Evolutionary conservation across 306 rosid species (phyloP), one percentile per base, ranked within the genome.

Genomic region (Lathyrus sativus): DNA sequence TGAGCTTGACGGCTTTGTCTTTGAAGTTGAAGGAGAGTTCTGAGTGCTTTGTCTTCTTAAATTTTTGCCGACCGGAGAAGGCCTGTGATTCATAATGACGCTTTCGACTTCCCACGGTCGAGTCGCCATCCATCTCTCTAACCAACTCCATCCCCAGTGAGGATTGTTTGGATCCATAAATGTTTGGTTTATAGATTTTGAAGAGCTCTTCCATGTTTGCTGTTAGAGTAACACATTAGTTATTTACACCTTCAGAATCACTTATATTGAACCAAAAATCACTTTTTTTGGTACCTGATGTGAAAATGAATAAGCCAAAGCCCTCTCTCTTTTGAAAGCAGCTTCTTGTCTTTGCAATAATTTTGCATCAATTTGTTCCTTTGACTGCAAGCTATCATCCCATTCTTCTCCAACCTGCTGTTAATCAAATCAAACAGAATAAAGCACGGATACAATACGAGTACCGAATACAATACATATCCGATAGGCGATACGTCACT

Each of bases 111-210:
- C 96, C 87, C 90, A 85, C n/a, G 95, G 95, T 65, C 90, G 79
- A 4, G 85, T 74, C 10, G 91, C 89, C 95, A 86, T 78, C 92
- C 92, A 92, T 68, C 96, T 63, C 72, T 92, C 98, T 17, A 89
- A 60, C 98, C 96, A 89, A 65, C 90, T 87, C 98, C 98, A 92
- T 14, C 98, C 98, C 98, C 96, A 89, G 5, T 75, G 95, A 42
- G 89, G 95, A 67, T 89, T 86, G 79, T 73, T 86, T 49, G 92
- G 88, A 56, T 89, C 92, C 88, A 84, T 84, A 75, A 84, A 83
- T 29, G 95, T 87, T 7, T 88, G 78, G 28, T 84, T 81, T 28
- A 46, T 79, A 28, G 87, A 73, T 70, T 83, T 89, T 11, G 92
- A 81, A 15, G 88, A 45, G 67, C 72, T 88, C 85, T 78, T 87